Conservation (phyloP, 352 stramenopile species). For the Pythium coloratum region DNA sequence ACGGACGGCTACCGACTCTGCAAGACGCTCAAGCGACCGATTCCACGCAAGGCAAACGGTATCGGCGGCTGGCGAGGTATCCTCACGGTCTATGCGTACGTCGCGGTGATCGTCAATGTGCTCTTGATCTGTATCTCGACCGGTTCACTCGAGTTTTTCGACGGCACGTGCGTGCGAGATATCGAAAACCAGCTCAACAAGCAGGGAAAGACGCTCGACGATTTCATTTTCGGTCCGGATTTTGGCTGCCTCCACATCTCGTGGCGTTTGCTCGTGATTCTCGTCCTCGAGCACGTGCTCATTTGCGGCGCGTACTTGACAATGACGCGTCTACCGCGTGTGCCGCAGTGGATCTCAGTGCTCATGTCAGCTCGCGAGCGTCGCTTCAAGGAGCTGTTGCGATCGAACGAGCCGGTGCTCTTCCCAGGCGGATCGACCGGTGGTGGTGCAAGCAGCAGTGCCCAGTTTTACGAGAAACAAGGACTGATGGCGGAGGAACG, state of each 20-base stretch:
- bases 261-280: conserved; percentile 34
- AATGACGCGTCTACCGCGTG: conserved; percentile 30
- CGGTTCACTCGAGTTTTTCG: conserved; percentile 41
- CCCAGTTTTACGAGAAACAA: conserved; percentile 11
- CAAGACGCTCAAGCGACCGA: conserved; percentile 43
- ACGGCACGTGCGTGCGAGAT: conserved; percentile 31
- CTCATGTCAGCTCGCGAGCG: conserved; percentile 36
- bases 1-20: conserved; percentile 39
- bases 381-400: conserved; percentile 39
- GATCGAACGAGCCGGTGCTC: conserved; percentile 25
- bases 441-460: background rate
- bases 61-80: conserved; percentile 43
- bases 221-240: conserved; percentile 40
- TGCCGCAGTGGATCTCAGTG: conserved; percentile 30
- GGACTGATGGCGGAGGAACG: conserved; percentile 10
- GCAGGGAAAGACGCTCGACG: conserved; percentile 33
- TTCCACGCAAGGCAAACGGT: conserved; percentile 40
- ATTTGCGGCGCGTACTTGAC: conserved; percentile 35
- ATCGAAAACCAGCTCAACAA: conserved; percentile 34
- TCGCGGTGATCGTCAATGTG: conserved; percentile 43
- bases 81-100: conserved; percentile 36
- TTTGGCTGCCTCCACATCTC: conserved; percentile 39
- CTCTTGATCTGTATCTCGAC: conserved; percentile 42
- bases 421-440: conserved; percentile 15
- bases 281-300: conserved; percentile 33